Conservation (phyloP, 345 rosid species). For the Odontarrhena argentea region DNA sequence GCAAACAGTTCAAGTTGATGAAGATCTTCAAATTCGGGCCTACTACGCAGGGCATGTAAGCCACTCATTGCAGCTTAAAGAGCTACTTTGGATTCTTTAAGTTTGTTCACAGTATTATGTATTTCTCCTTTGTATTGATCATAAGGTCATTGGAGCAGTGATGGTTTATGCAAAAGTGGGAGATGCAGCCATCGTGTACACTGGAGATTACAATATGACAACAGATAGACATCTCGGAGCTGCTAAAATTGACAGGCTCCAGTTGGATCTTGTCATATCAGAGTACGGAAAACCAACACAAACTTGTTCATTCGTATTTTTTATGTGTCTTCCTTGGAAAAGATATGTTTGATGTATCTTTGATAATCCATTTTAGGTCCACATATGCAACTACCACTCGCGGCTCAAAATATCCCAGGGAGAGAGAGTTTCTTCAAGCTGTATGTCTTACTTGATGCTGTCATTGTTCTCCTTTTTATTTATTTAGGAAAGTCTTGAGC, state of each 20-base stretch:
- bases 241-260: constrained; percentile 83
- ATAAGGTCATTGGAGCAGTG: constrained; percentile 96
- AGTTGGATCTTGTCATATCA: constrained; percentile 86
- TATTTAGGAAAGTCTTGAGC: constrained; percentile 4
- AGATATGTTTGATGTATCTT: constrained; percentile 9
- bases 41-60: constrained; percentile 98
- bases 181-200: constrained; percentile 82
- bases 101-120: neutral
- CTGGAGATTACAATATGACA: constrained; percentile 98
- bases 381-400: constrained; percentile 93
- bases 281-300: constrained; percentile 58
- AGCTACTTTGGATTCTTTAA: neutral
- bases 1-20: constrained; percentile 88
- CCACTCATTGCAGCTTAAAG: constrained; percentile 21
- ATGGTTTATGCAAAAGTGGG: constrained; percentile 97
- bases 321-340: neutral
- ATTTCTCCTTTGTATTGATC: constrained; percentile 5
- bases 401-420: constrained; percentile 87
- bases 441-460: constrained; percentile 53
- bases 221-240: constrained; percentile 99
- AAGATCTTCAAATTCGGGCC: constrained; percentile 88
- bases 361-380: constrained; percentile 53
- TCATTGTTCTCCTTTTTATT: constrained; percentile 9
- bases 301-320: neutral
- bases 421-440: constrained; percentile 92